Conservation (phyloP, 2,329 filamentous ascomycete species). For the Penicillium sp. region DNA sequence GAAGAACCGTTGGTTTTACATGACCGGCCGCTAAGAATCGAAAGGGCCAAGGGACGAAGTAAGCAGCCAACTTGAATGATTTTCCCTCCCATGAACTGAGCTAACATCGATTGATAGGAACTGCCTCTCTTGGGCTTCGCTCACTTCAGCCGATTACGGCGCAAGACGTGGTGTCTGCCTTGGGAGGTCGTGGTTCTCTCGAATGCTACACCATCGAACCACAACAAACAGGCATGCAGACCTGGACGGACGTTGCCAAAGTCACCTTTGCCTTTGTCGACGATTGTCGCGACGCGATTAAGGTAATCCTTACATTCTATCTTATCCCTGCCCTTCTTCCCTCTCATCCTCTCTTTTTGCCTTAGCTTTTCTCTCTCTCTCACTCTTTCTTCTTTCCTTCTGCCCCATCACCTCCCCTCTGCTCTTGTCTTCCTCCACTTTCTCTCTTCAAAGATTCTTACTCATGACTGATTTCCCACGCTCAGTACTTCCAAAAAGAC, state of each 20-base stretch:
- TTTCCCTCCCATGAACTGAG: constrained; percentile 6
- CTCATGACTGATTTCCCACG: background rate
- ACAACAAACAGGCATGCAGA: background rate
- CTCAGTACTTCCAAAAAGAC: constrained; percentile 20
- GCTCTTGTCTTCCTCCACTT: background rate
- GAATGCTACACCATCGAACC: constrained; percentile 16
- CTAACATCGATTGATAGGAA: constrained; percentile 15
- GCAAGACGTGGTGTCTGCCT: constrained; percentile 5
- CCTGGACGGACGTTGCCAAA: constrained; percentile 13
- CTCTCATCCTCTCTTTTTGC: background rate
- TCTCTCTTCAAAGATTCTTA: background rate
- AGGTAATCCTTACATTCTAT: constrained; percentile 15
- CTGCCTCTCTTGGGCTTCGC: constrained; percentile 20
- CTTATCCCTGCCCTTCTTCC: background rate
- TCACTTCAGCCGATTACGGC: constrained; percentile 11
- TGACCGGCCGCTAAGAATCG: constrained; percentile 21
- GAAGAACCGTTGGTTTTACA: constrained; percentile 15
- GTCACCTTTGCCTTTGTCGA: constrained; percentile 29
- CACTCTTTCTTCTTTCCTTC: background rate
- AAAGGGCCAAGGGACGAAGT: constrained; percentile 23
- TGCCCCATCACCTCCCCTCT: background rate
- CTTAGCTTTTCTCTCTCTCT: background rate
- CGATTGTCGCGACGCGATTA: constrained; percentile 27
- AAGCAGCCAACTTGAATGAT: constrained; percentile 1
- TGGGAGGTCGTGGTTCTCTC: constrained; percentile 17